A percentile compares a stretch with the other conserved stretches of the same genome.
phyloP scores from a whole-genome alignment of 2,329 filamentous ascomycete genomes.

The Fusarium sp. region DNA sequence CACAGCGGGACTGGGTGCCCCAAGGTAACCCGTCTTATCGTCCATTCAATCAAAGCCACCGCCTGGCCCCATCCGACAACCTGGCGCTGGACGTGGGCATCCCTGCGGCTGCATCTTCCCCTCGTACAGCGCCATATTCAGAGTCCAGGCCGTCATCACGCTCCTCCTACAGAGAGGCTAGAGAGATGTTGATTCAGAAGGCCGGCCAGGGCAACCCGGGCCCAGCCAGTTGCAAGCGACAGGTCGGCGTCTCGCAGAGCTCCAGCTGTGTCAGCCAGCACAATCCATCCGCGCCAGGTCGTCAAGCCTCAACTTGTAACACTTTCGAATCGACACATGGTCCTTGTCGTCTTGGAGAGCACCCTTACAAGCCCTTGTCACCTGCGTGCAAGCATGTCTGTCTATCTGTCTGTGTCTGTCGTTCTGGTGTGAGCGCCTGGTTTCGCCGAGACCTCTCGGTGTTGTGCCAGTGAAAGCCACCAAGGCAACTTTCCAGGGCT shows the following conservation, averaged over 20 bases:
- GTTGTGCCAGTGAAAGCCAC: conserved; percentile 18
- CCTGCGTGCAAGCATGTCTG: conserved; percentile 22
- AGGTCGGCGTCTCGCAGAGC: conserved; percentile 36
- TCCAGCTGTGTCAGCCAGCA: conserved; percentile 38
- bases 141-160: conserved; percentile 41
- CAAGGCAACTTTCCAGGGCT: conserved; percentile 15
- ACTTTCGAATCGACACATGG: conserved; percentile 40
- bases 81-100: conserved; percentile 39
- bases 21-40: conserved; percentile 26
- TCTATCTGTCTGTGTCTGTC: neutral
- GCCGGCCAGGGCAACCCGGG: conserved; percentile 38
- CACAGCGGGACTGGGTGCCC: conserved; percentile 25
- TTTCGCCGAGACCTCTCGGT: conserved; percentile 34
- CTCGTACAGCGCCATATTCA: conserved; percentile 35
- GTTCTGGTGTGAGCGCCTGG: conserved; percentile 19
- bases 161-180: conserved; percentile 30
- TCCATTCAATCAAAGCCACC: conserved; percentile 46
- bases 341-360: conserved; percentile 21
- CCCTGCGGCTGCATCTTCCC: conserved; percentile 35
- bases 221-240: conserved; percentile 36
- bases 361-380: conserved; percentile 22
- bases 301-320: conserved; percentile 32
- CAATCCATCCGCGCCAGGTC: conserved; percentile 31
- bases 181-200: conserved; percentile 41
- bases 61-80: conserved; percentile 42